Conservation (phyloP, 257 asterid species). For the Solanum tarijense region DNA sequence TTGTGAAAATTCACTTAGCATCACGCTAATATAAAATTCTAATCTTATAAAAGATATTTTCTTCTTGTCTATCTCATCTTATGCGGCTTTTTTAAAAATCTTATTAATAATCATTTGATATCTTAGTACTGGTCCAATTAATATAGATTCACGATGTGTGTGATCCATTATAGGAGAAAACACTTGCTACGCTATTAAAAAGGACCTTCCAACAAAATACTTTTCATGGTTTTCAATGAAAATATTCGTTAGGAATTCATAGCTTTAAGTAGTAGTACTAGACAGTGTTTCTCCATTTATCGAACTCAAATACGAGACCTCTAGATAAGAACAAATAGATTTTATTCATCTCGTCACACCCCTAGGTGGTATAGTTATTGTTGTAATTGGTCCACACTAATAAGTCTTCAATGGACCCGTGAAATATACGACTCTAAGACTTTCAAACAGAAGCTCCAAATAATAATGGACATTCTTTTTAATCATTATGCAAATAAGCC, state of each 20-base stretch:
- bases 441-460: background rate
- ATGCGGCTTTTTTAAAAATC: background rate
- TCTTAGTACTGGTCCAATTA: background rate
- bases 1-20: background rate
- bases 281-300: background rate
- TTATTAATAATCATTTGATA: background rate
- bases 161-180: background rate
- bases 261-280: background rate
- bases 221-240: background rate
- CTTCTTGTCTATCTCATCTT: background rate
- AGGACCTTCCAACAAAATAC: background rate
- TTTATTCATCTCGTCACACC: background rate
- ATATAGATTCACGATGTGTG: background rate
- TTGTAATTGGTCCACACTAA: background rate
- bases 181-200: background rate
- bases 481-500: background rate
- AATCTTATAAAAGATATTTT: background rate
- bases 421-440: background rate
- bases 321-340: background rate
- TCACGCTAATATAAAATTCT: background rate
- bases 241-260: background rate
- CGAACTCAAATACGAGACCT: fast-evolving
- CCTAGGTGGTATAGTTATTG: background rate
- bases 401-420: background rate
- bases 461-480: background rate